These are phyloP conservation scores for Lactuca saligna DNA, from an alignment of 129 eudicot species.

Conservation along the genomic window DNA sequence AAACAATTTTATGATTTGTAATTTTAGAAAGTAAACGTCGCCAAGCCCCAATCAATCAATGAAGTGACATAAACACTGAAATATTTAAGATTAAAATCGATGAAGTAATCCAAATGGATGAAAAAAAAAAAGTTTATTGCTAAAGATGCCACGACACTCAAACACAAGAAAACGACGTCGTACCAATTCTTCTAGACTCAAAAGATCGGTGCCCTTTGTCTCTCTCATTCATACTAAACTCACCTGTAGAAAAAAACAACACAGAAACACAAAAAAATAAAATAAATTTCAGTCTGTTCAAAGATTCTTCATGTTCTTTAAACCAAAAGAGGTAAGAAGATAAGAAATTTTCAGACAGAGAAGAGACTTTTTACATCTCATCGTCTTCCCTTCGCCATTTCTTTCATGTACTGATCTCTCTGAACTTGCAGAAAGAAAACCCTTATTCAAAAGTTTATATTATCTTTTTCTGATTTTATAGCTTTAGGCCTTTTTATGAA, in stretches of 20 bases:
- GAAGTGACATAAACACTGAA: background rate
- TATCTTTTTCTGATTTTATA: slow-evolving; percentile 2
- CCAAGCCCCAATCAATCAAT: background rate
- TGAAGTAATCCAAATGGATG: slow-evolving; percentile 7
- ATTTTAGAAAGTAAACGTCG: too few species aligned
- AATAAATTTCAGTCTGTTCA: slow-evolving; percentile 7
- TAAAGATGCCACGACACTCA: slow-evolving; percentile 12
- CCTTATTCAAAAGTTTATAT: background rate
- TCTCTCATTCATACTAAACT: slow-evolving; percentile 21
- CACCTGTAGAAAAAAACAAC: slow-evolving; percentile 23
- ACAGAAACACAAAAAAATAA: background rate
- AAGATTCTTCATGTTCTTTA: slow-evolving; percentile 34
- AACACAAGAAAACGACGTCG: slow-evolving; percentile 26
- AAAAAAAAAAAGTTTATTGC: background rate
- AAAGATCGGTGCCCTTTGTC: slow-evolving; percentile 17
- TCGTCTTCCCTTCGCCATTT: background rate
- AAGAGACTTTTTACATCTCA: slow-evolving; percentile 13
- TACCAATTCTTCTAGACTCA: background rate
- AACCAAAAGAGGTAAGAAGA: slow-evolving; percentile 19
- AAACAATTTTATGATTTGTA: too few species aligned
- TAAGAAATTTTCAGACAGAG: background rate
- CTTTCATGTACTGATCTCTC: slow-evolving; percentile 13
- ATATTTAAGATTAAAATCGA: slow-evolving; percentile 1
- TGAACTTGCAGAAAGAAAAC: slow-evolving; percentile 13
- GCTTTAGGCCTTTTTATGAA: slow-evolving; percentile 1